Evolutionary conservation across 192 early-diverging fungal species (phyloP), one percentile per base, ranked within the genome.

Genomic region (Backusella mclennaniae): DNA sequence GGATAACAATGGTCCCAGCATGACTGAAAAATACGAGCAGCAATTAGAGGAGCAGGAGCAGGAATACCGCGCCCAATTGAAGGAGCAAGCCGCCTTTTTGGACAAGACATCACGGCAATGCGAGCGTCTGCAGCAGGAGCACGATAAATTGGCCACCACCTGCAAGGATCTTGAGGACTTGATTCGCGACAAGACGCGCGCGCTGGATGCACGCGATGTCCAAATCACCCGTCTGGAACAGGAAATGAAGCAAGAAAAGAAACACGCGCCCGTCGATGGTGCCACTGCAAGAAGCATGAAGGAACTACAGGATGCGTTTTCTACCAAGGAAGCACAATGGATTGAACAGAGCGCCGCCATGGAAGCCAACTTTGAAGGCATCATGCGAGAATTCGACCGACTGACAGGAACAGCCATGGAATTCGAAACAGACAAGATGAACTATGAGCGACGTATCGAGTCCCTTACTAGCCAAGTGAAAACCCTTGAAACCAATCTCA

Each of bases 371-470:
- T 79, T 84, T 35, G 85, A 86, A 38, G 85, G 83, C 1, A 83
- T 85, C 29, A 39, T 83, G 35, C 78, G 77, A 35, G 85, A 86
- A 71, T 86, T 83, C 71, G 85, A 86, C 67, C 76, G 83, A 29
- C 67, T 86, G 56, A 86, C 85, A 44, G 69, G 75, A 0, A 82
- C 84, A 35, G 82, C 84, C 8, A 73, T 84, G 52, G 79, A 84
- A 42, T 83, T 86, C 52, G 85, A 86, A 41, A 59, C 39, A 3
- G 81, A 83, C 52, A 53, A 77, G 33, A 77, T 73, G 46, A 82
- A 79, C 21, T 77, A 85, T 52, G 73, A 86, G 35, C 53, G 76
- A 19, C 72, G 71, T 19, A 76, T 83, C 21, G 84, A 86, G 31
- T 49, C 76, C 15, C 36, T 84, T 14, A 56, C 75, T 21, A n/a